These are phyloP conservation scores for Aspergillus leporis DNA, from an alignment of 495 filamentous ascomycete species.

Conservation along the genomic window DNA sequence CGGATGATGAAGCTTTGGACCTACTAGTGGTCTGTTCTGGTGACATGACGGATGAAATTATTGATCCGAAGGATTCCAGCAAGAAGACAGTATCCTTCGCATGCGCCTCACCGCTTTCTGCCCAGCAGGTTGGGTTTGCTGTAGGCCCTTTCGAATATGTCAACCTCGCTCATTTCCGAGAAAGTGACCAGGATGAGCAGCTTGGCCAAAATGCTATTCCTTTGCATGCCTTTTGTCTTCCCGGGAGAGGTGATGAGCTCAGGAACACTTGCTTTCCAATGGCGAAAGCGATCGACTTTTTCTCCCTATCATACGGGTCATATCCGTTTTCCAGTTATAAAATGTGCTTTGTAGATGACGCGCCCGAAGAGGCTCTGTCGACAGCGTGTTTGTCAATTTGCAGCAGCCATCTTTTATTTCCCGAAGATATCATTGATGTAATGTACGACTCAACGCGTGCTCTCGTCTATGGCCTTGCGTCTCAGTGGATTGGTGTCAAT, in stretches of 20 bases:
- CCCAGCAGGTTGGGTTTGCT: slow-evolving; percentile 87
- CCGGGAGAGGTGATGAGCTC: slow-evolving; percentile 74
- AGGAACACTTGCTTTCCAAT: slow-evolving; percentile 79
- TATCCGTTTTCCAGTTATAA: slow-evolving; percentile 90
- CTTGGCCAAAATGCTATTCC: slow-evolving; percentile 80
- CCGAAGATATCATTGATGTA: slow-evolving; percentile 76
- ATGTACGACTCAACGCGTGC: slow-evolving; percentile 75
- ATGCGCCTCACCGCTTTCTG: slow-evolving; percentile 65
- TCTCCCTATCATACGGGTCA: slow-evolving; percentile 78
- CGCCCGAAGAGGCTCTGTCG: slow-evolving; percentile 66
- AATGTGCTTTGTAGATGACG: slow-evolving; percentile 90
- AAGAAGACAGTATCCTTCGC: slow-evolving; percentile 85
- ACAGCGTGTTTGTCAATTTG: slow-evolving; percentile 85
- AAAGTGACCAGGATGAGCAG: slow-evolving; percentile 86
- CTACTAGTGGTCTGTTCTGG: slow-evolving; percentile 89
- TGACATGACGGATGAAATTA: slow-evolving; percentile 78
- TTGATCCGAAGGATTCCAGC: slow-evolving; percentile 68
- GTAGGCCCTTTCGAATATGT: slow-evolving; percentile 93
- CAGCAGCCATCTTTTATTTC: slow-evolving; percentile 81
- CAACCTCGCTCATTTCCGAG: slow-evolving; percentile 84
- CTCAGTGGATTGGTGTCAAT: slow-evolving; percentile 90
- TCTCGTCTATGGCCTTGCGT: slow-evolving; percentile 81
- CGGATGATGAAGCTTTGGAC: slow-evolving; percentile 83
- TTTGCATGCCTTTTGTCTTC: slow-evolving; percentile 87
- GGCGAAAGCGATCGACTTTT: slow-evolving; percentile 78